phyloP scores from a whole-genome alignment of 2,329 filamentous ascomycete species.

The Cytospora mali region DNA sequence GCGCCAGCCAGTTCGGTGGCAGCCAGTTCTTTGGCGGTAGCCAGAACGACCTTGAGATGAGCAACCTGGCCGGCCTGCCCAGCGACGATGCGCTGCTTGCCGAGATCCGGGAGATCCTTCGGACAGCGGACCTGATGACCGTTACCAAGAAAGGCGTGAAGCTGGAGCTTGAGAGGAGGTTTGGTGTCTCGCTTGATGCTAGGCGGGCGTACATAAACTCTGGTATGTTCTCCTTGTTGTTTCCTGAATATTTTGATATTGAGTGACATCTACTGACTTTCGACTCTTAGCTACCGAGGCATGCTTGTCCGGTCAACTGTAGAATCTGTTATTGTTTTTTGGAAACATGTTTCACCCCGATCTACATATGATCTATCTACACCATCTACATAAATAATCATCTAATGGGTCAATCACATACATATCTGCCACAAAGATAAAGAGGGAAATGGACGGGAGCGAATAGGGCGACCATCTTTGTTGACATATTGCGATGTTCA shows the following conservation, averaged over 20 bases:
- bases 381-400: conserved; percentile 26
- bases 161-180: conserved; percentile 85
- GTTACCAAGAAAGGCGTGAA: conserved; percentile 99
- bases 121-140: conserved; percentile 91
- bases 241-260: not conserved
- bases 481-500: not conserved
- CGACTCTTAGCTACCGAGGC: conserved; percentile 68
- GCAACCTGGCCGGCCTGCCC: conserved; percentile 74
- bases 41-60: conserved; percentile 73
- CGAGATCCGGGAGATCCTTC: conserved; percentile 92
- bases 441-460: not conserved
- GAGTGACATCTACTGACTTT: conserved; percentile 35
- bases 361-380: conserved; percentile 3
- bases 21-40: conserved; percentile 58
- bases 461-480: not conserved
- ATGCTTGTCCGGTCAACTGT: conserved; percentile 75
- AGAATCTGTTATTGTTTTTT: conserved; percentile 35
- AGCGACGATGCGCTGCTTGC: conserved; percentile 87
- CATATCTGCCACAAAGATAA: too few relatives aligned
- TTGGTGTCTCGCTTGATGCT: conserved; percentile 81
- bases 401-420: conserved; percentile 23
- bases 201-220: conserved; percentile 94
- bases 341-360: conserved; percentile 11
- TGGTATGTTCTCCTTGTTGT: conserved; percentile 59
- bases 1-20: conserved; percentile 63